phyloP scores from a whole-genome alignment of 495 filamentous ascomycete species.

The Penicillium argentinense region DNA sequence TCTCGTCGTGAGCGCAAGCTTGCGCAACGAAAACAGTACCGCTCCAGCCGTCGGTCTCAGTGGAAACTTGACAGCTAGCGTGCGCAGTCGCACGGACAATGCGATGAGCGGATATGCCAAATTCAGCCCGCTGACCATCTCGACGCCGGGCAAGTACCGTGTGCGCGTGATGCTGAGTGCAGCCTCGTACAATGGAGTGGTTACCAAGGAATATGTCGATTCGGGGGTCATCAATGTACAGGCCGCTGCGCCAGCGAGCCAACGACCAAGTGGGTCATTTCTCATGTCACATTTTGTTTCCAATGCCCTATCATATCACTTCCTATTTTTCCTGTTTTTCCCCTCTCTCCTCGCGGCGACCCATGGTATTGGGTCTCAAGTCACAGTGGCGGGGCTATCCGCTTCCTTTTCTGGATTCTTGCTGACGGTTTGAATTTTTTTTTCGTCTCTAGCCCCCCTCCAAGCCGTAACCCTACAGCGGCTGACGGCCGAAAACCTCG shows the following conservation, averaged over 20 bases:
- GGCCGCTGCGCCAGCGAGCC: constrained; percentile 26
- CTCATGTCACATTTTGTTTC: constrained; percentile 3
- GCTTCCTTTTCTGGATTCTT: constrained; percentile 9
- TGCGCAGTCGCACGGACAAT: constrained; percentile 34
- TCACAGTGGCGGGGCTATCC: not conserved
- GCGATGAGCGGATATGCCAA: constrained; percentile 40
- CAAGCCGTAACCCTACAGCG: constrained; percentile 29
- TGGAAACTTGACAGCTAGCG: constrained; percentile 37
- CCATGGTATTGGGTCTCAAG: not conserved
- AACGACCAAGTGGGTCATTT: constrained; percentile 36
- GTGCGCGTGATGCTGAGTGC: constrained; percentile 39
- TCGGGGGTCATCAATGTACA: constrained; percentile 36
- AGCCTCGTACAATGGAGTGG: constrained; percentile 31
- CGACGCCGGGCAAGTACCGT: constrained; percentile 34
- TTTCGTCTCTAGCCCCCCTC: constrained; percentile 21
- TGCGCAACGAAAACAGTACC: constrained; percentile 33
- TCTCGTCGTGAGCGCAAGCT: constrained; percentile 32
- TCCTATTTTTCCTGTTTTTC: not conserved
- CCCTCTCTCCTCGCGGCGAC: not conserved
- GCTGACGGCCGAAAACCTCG: constrained; percentile 38
- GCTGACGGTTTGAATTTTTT: constrained; percentile 12
- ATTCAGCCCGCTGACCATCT: constrained; percentile 31
- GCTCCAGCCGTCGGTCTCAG: constrained; percentile 23
- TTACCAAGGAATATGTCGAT: constrained; percentile 35
- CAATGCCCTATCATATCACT: not conserved